phyloP scores from a whole-genome alignment of 2,329 filamentous ascomycete genomes.

The Podosphaera leucotricha region DNA sequence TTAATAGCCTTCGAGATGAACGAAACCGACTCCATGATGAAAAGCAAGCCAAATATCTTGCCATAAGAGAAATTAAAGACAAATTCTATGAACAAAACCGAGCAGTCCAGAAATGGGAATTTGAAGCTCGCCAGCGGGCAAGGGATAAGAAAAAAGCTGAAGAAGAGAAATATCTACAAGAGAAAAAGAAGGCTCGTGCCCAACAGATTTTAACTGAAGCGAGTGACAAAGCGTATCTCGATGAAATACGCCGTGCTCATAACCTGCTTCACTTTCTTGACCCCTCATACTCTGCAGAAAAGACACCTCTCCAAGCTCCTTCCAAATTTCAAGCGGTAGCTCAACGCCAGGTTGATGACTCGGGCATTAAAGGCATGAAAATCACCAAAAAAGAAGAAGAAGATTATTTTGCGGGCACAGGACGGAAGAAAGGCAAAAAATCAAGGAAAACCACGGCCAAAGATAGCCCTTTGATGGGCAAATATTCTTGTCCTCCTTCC shows the following conservation, averaged over 20 bases:
- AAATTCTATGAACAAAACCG: constrained; percentile 62
- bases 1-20: constrained; percentile 67
- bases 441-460: constrained; percentile 41
- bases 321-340: constrained; percentile 58
- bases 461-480: constrained; percentile 26
- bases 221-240: constrained; percentile 66
- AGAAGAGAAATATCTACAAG: constrained; percentile 46
- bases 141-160: constrained; percentile 64
- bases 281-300: constrained; percentile 38
- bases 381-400: constrained; percentile 77
- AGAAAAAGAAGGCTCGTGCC: constrained; percentile 53
- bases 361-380: constrained; percentile 65
- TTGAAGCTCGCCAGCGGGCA: constrained; percentile 51
- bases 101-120: constrained; percentile 64
- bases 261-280: constrained; percentile 81
- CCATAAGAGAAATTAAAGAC: constrained; percentile 73
- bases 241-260: constrained; percentile 78
- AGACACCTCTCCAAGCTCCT: constrained; percentile 41
- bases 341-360: constrained; percentile 62
- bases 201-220: constrained; percentile 59
- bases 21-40: constrained; percentile 60
- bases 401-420: constrained; percentile 53
- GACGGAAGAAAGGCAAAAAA: constrained; percentile 69
- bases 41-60: constrained; percentile 66
- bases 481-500: constrained; percentile 72